These are phyloP conservation scores for Heliosperma pusillum DNA, from an alignment of 148 eudicot genomes.

Conservation along the genomic window DNA sequence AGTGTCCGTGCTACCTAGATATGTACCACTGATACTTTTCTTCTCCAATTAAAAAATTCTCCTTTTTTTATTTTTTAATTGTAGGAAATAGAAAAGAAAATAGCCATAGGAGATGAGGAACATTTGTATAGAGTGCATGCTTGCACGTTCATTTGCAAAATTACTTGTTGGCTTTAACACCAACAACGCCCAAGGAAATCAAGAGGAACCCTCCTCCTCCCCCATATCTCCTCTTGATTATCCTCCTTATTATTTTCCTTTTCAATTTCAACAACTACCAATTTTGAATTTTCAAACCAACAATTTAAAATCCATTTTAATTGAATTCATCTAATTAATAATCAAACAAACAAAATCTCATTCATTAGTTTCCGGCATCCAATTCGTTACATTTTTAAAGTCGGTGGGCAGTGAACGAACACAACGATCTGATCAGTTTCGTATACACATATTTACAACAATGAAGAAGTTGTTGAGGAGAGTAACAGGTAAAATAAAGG, in stretches of 20 bases:
- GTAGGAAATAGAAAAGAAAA: no score
- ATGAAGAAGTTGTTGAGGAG: slow-evolving; percentile 56
- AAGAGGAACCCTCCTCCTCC: slow-evolving; percentile 16
- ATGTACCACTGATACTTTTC: no score
- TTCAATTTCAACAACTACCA: background rate
- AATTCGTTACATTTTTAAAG: no score
- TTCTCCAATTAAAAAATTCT: no score
- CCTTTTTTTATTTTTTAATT: no score
- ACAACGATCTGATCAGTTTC: background rate
- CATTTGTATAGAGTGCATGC: no score
- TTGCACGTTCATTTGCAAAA: background rate
- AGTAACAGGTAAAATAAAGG: slow-evolving; percentile 59
- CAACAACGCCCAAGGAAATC: slow-evolving; percentile 15
- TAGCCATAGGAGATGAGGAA: no score
- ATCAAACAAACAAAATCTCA: background rate
- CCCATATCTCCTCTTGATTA: slow-evolving; percentile 8
- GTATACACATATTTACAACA: no score
- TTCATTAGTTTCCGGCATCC: background rate
- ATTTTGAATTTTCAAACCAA: no score
- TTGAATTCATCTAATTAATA: background rate
- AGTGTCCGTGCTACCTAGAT: no score
- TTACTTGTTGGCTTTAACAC: background rate
- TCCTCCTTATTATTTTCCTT: background rate
- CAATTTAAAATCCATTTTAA: background rate
- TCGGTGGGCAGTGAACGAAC: background rate